phyloP scores from a whole-genome alignment of 108 stramenopile genomes.

The Epipyxis sp. region DNA sequence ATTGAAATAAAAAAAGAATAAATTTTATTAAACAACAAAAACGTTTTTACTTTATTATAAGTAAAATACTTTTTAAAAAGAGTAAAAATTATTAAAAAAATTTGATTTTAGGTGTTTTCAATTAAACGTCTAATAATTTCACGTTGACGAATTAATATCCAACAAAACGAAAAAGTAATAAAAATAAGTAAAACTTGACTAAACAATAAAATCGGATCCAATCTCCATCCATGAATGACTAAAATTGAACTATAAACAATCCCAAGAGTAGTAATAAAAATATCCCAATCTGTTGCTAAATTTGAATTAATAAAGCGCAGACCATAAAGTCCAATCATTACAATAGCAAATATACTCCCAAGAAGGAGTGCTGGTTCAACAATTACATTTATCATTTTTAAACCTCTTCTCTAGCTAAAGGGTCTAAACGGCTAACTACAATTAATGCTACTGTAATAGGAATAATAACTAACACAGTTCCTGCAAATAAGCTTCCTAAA shows the following conservation, averaged over 20 bases:
- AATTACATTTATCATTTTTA: conserved; percentile 30
- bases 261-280: conserved; percentile 25
- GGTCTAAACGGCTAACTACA: conserved; percentile 27
- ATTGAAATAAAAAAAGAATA: too few species aligned
- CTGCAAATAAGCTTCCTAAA: conserved; percentile 24
- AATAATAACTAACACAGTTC: conserved; percentile 23
- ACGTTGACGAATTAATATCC: conserved; percentile 30
- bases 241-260: conserved; percentile 29
- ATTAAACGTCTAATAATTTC: conserved; percentile 27
- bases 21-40: conserved; percentile 24
- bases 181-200: conserved; percentile 29
- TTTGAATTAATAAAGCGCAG: conserved; percentile 15
- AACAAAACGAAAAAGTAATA: conserved; percentile 29
- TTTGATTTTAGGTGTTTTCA: conserved; percentile 17
- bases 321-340: conserved; percentile 15
- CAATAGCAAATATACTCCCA: conserved; percentile 18
- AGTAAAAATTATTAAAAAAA: conserved; percentile 16
- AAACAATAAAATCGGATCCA: conserved; percentile 29
- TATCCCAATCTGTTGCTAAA: conserved; percentile 30
- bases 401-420: conserved; percentile 12
- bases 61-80: conserved; percentile 16
- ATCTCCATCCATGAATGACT: conserved; percentile 24
- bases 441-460: conserved; percentile 24
- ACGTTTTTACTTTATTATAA: conserved; percentile 25
- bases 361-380: conserved; percentile 26